Evolutionary conservation across 805 yeast species (phyloP).

Genomic region (Teunomyces panamensis): DNA sequence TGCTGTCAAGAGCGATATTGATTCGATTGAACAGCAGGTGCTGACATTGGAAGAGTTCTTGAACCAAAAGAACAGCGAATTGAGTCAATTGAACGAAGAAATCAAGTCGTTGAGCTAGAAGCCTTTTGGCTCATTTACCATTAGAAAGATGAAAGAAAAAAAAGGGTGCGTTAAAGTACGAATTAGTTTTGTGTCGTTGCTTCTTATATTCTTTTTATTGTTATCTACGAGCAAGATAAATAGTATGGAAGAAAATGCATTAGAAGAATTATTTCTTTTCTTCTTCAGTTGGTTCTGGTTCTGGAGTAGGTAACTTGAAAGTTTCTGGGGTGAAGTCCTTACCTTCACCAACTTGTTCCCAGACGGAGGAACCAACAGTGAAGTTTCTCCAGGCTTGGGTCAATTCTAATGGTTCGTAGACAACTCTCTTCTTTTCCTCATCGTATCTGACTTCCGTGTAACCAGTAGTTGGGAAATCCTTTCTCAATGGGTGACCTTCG

Average conservation of each 20-base stretch:
- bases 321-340: constrained; percentile 75
- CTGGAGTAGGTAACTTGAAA: constrained; percentile 79
- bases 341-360: constrained; percentile 92
- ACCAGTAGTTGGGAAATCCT: constrained; percentile 91
- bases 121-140: background rate
- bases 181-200: background rate
- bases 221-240: constrained; percentile 3
- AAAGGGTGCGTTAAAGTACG: too few relatives aligned
- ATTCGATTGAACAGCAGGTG: constrained; percentile 75
- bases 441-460: constrained; percentile 89
- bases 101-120: constrained; percentile 22
- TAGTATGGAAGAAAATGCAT: constrained; percentile 4
- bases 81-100: constrained; percentile 46
- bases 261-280: constrained; percentile 29
- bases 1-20: constrained; percentile 60
- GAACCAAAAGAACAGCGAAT: constrained; percentile 57
- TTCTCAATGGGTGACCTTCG: constrained; percentile 88
- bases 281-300: constrained; percentile 59
- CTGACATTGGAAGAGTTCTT: constrained; percentile 67
- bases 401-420: constrained; percentile 85
- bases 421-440: constrained; percentile 85
- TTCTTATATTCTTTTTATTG: background rate
- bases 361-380: constrained; percentile 80
- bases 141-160: too few relatives aligned
- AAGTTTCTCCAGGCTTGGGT: constrained; percentile 93